Conservation (phyloP, 1,284 basidiomycete genomes). For the Trametes versicolor region DNA sequence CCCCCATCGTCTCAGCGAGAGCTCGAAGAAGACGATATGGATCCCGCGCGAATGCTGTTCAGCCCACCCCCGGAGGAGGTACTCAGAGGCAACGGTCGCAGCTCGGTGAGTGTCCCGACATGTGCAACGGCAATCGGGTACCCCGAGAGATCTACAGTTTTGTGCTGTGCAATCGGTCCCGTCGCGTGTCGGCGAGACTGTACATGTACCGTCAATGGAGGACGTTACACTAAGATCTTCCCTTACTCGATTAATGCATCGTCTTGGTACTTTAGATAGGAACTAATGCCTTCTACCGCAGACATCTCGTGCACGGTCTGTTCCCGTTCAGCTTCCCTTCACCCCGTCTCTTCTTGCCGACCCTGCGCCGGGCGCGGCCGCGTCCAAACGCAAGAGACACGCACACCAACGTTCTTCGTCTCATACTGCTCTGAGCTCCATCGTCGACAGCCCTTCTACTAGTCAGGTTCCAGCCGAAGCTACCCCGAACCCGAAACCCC, state of each 20-base stretch:
- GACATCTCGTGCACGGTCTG: conserved; percentile 35
- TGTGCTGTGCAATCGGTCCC: not conserved
- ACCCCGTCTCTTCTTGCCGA: conserved; percentile 32
- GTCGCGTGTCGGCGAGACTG: not conserved
- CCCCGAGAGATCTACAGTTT: not conserved
- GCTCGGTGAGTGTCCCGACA: conserved; percentile 32
- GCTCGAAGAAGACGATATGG: conserved; percentile 35
- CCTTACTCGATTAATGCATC: no score
- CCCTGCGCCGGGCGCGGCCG: conserved; percentile 5
- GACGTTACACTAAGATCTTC: no score
- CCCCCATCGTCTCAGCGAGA: conserved; percentile 42
- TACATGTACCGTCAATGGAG: not conserved
- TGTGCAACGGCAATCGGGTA: not conserved
- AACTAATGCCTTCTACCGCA: conserved; percentile 10
- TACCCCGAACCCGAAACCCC: conserved; percentile 68
- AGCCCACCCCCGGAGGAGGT: conserved; percentile 58
- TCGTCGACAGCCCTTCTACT: conserved; percentile 23
- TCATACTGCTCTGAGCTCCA: conserved; percentile 25
- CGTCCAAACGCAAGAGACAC: conserved; percentile 51
- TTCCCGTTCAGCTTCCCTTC: conserved; percentile 28
- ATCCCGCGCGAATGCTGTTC: conserved; percentile 48
- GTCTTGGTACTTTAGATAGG: not conserved
- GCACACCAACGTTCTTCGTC: conserved; percentile 28
- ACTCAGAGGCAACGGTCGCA: conserved; percentile 37
- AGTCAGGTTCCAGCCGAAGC: conserved; percentile 44